Evolutionary conservation across 768 basidiomycete species (phyloP).

Genomic region (Phlegmacium glaucopus): DNA sequence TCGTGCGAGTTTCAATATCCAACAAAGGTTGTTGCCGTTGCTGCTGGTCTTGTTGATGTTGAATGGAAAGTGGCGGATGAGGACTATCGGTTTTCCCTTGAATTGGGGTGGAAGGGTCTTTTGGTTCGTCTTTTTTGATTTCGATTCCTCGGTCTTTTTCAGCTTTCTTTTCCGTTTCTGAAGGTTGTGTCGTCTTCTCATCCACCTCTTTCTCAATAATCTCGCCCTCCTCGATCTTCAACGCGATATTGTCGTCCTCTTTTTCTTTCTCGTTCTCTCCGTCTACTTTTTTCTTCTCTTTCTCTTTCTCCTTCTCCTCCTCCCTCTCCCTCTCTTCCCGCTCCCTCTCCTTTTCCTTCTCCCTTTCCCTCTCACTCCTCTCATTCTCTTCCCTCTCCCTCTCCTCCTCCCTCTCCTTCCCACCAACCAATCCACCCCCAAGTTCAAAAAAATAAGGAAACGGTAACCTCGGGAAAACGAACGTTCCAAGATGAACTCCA

Average conservation of each 20-base stretch:
- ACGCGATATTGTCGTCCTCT: slow-evolving; percentile 9
- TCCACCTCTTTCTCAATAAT: slow-evolving; percentile 11
- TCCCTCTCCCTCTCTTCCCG: slow-evolving; percentile 13
- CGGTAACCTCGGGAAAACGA: slow-evolving; percentile 52
- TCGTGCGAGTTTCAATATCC: slow-evolving; percentile 44
- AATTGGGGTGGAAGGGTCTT: not conserved
- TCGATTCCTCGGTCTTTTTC: slow-evolving; percentile 8
- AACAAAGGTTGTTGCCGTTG: slow-evolving; percentile 23
- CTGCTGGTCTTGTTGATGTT: slow-evolving; percentile 2
- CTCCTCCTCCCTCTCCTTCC: slow-evolving; percentile 19
- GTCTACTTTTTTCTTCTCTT: slow-evolving; percentile 16
- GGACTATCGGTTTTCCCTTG: slow-evolving; percentile 4
- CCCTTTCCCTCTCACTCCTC: slow-evolving; percentile 13
- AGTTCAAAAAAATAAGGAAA: slow-evolving; percentile 54
- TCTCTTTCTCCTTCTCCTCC: slow-evolving; percentile 14
- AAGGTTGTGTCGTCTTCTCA: not conserved
- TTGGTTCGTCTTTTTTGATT: slow-evolving; percentile 12
- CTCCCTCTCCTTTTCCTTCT: slow-evolving; percentile 14
- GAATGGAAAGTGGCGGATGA: not conserved
- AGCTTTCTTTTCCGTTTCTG: slow-evolving; percentile 1
- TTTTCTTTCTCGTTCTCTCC: slow-evolving; percentile 13
- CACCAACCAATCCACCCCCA: slow-evolving; percentile 22
- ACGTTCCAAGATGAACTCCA: slow-evolving; percentile 49
- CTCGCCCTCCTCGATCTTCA: slow-evolving; percentile 16
- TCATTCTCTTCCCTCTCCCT: slow-evolving; percentile 10